phyloP scores from a whole-genome alignment of 345 rosid genomes.

The Gossypium rotundifolium region DNA sequence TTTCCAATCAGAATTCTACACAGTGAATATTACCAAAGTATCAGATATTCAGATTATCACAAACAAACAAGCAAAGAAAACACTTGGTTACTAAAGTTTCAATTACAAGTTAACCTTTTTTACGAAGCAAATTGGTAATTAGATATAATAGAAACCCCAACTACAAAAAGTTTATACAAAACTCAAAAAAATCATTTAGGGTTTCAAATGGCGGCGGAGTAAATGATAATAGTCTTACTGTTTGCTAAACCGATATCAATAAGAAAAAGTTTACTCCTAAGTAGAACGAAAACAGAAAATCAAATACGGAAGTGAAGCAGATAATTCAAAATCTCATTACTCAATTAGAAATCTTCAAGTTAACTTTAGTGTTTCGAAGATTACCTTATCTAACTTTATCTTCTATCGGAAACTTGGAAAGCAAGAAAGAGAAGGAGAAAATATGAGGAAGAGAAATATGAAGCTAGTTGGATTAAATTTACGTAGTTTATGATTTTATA shows the following conservation, averaged over 20 bases:
- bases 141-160: neutral
- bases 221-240: too few species aligned
- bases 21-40: neutral
- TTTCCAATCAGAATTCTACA: neutral
- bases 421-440: neutral
- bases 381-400: neutral
- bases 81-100: neutral
- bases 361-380: neutral
- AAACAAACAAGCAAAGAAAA: neutral
- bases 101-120: slow-evolving; percentile 4
- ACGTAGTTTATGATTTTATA: too few species aligned
- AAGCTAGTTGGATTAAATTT: too few species aligned
- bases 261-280: neutral
- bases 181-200: too few species aligned
- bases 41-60: neutral
- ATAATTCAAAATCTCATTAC: neutral
- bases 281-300: neutral
- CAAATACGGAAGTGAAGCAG: neutral
- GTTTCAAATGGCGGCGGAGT: too few species aligned
- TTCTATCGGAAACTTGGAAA: neutral
- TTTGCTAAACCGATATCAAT: neutral
- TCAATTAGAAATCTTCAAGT: neutral
- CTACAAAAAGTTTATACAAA: neutral
- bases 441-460: too few species aligned
- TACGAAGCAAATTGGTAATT: neutral